Evolutionary conservation across 768 basidiomycete species (phyloP).

Genomic region (Termitomyces titanicus): DNA sequence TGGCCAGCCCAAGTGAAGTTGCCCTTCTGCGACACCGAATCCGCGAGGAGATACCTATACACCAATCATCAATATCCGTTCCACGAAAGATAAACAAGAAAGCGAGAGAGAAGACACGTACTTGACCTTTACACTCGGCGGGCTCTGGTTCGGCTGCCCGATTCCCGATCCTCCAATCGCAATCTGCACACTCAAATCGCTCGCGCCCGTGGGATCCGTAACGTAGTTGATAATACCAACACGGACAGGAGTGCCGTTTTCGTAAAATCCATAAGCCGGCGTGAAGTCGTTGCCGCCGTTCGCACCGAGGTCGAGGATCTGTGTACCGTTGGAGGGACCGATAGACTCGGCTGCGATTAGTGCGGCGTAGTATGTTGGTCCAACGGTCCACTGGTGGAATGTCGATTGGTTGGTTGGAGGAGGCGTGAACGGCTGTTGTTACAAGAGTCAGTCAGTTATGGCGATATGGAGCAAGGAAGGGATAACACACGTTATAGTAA

Average conservation of each 20-base stretch:
- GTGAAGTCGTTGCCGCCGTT: conserved; percentile 42
- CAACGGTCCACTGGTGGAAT: conserved; percentile 69
- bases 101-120: conserved; percentile 20
- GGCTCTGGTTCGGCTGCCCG: conserved; percentile 17
- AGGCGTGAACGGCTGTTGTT: conserved; percentile 8
- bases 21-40: conserved; percentile 47
- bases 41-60: conserved; percentile 34
- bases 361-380: conserved; percentile 70
- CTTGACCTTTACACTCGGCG: conserved; percentile 52
- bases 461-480: conserved; percentile 18
- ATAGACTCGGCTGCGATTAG: conserved; percentile 68
- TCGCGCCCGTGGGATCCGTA: conserved; percentile 53
- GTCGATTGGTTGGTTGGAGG: conserved; percentile 44
- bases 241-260: conserved; percentile 56
- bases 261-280: conserved; percentile 73
- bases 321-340: conserved; percentile 57
- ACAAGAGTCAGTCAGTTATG: conserved; percentile 25
- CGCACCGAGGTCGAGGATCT: conserved; percentile 59
- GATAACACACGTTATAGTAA: conserved; percentile 63
- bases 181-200: conserved; percentile 48
- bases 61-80: neutral
- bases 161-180: conserved; percentile 32
- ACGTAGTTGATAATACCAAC: conserved; percentile 74
- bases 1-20: conserved; percentile 64
- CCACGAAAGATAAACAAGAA: neutral